Evolutionary conservation across 495 filamentous ascomycete species (phyloP), one percentile per base, ranked within the genome.

Genomic region (Pseudoneurospora amorphoporcata): DNA sequence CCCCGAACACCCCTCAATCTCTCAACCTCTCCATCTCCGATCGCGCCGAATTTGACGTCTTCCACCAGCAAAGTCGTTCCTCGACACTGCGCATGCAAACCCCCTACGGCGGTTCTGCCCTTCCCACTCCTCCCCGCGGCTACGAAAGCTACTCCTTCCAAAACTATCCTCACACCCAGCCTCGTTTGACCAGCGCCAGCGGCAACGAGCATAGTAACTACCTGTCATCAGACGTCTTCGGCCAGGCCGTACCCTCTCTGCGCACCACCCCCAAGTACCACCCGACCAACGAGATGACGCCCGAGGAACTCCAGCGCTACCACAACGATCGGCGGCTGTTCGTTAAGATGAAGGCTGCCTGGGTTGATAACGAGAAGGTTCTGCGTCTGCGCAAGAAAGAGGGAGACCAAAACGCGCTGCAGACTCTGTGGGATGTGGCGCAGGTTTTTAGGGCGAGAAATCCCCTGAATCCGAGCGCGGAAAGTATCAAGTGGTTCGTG

Each of bases 351-450:
- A 39, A 41, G 58, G n/a, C 39, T 7, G 71, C 72, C n/a, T 77
- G 76, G 74, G 2, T 29, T 4, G 35, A 42, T 23, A 32, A 72
- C 42, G 65, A 39, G 0, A n/a, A 29, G 3, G 35, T 76, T 17
- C 14, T 43, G 10, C 73, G 68, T 4, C 53, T 65, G 0, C 53
- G 53, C 1, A 12, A 65, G 29, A 29, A 65, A 35, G 29, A 32
- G 0, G 53, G 29, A 23, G 53, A 65, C 2, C 14, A 8, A 14
- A 3, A 0, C 0, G 53, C 53, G 14, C 19, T 75, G 0, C 47
- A 68, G 14, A 39, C 73, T 40, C 70, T 77, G 37, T 77, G 75
- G 75, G 74, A 75, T 32, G 75, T 77, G 9, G 41, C 68, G 0
- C 65, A 69, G 40, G 47, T 72, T 35, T 74, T 72, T 8, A 38